Percentiles rank a stretch among this genome's conserved stretches.
phyloP scores from a whole-genome alignment of 371 early-diverging fungal genomes.

The Blakeslea trispora region DNA sequence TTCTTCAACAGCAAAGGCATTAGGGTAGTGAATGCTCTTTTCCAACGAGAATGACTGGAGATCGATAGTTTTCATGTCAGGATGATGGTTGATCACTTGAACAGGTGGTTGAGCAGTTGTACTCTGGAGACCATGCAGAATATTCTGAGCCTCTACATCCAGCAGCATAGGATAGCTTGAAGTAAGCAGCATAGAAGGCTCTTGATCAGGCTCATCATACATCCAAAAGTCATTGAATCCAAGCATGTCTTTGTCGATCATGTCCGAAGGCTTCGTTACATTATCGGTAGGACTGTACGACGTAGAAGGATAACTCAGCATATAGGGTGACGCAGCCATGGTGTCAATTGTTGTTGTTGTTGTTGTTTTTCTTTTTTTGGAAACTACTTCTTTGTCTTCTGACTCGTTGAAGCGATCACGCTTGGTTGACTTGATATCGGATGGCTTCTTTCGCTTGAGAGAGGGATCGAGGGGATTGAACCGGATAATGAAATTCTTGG shows the following conservation, averaged over 20 bases:
- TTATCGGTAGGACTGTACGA: slow-evolving; percentile 1
- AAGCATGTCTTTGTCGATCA: slow-evolving; percentile 6
- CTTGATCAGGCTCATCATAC: slow-evolving; percentile 15
- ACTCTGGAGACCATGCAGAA: slow-evolving; percentile 20
- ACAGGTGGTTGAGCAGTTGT: background rate
- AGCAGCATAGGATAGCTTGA: slow-evolving; percentile 8
- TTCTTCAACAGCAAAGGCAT: slow-evolving; percentile 6
- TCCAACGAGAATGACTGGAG: slow-evolving; percentile 14
- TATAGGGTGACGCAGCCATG: slow-evolving; percentile 15
- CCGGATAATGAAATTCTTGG: slow-evolving; percentile 23
- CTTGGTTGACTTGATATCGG: background rate
- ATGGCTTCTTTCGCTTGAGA: slow-evolving; percentile 2
- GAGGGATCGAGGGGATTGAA: slow-evolving; percentile 13
- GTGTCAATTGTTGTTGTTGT: slow-evolving; percentile 21
- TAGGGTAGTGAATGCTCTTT: slow-evolving; percentile 19
- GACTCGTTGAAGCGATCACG: slow-evolving; percentile 6
- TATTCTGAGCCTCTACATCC: slow-evolving; percentile 20
- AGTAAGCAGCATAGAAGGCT: slow-evolving; percentile 12
- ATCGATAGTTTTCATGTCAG: slow-evolving; percentile 26
- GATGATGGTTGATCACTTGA: slow-evolving; percentile 7
- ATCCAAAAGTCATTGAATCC: slow-evolving; percentile 18
- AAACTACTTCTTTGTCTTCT: slow-evolving; percentile 12
- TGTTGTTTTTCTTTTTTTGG: slow-evolving; percentile 31
- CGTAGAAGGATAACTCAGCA: background rate
- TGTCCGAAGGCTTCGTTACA: slow-evolving; percentile 14